These are phyloP conservation scores for Cercospora zeae-maydis DNA, from an alignment of 2,329 filamentous ascomycete genomes.

Conservation along the genomic window DNA sequence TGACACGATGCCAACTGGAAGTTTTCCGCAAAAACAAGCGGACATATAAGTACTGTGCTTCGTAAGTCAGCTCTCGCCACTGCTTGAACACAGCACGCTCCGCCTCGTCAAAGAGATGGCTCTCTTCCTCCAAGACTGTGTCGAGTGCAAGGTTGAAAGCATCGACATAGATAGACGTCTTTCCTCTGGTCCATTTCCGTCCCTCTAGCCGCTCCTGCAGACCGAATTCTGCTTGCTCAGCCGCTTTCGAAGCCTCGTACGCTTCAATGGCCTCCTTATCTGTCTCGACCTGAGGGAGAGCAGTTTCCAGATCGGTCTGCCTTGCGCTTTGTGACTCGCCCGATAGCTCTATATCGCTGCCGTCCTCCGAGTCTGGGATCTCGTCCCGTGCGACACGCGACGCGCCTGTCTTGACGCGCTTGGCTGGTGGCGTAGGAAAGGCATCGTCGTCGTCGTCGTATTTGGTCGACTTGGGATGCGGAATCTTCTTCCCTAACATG, in stretches of 20 bases:
- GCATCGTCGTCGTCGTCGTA: slow-evolving; percentile 38
- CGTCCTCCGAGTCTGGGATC: slow-evolving; percentile 34
- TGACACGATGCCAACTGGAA: slow-evolving; percentile 82
- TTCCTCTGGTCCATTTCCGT: slow-evolving; percentile 67
- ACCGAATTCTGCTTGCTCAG: slow-evolving; percentile 44
- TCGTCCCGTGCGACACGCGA: slow-evolving; percentile 17
- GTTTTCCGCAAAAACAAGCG: slow-evolving; percentile 90
- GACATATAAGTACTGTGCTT: slow-evolving; percentile 92
- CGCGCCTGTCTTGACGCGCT: slow-evolving; percentile 36
- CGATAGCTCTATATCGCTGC: slow-evolving; percentile 28
- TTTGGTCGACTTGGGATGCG: slow-evolving; percentile 46
- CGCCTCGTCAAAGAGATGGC: slow-evolving; percentile 76
- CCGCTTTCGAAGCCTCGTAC: slow-evolving; percentile 68
- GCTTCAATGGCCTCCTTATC: slow-evolving; percentile 71
- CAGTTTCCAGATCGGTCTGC: slow-evolving; percentile 67
- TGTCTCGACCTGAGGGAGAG: slow-evolving; percentile 63
- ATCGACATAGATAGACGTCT: slow-evolving; percentile 92
- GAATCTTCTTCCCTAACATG: slow-evolving; percentile 46
- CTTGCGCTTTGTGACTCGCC: slow-evolving; percentile 33
- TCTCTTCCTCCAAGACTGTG: slow-evolving; percentile 84
- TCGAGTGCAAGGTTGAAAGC: slow-evolving; percentile 91
- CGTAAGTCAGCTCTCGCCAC: slow-evolving; percentile 73
- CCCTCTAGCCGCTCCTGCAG: slow-evolving; percentile 52
- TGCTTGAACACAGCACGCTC: slow-evolving; percentile 73
- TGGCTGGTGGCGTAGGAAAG: slow-evolving; percentile 38